phyloP scores from a whole-genome alignment of 257 asterid species.

The Solanum lycopersicoides region DNA sequence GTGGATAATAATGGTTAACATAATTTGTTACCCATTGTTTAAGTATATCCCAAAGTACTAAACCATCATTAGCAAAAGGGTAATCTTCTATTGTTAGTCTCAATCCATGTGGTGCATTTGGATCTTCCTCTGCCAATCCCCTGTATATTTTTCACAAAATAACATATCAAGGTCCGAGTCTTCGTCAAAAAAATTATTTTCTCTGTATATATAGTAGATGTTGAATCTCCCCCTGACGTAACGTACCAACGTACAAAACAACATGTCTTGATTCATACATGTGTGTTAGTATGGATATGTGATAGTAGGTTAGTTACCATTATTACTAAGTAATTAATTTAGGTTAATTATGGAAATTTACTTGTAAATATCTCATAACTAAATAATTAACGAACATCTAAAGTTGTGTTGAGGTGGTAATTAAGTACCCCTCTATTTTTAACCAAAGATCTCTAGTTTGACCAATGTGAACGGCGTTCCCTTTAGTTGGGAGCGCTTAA shows the following conservation, averaged over 20 bases:
- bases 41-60: constrained; percentile 60
- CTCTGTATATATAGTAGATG: background rate
- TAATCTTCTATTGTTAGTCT: constrained; percentile 68
- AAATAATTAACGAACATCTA: background rate
- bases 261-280: background rate
- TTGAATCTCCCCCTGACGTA: background rate
- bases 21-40: constrained; percentile 64
- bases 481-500: too few species aligned
- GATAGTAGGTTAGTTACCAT: background rate
- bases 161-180: background rate
- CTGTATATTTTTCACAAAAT: constrained; percentile 11
- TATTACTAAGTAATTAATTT: background rate
- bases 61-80: constrained; percentile 72
- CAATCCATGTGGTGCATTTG: constrained; percentile 53
- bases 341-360: background rate
- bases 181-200: background rate
- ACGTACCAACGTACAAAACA: background rate
- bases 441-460: background rate
- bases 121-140: constrained; percentile 82
- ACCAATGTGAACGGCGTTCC: fast-evolving
- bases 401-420: background rate
- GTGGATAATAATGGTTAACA: constrained; percentile 43
- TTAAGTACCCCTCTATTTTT: background rate
- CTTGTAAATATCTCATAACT: background rate
- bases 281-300: background rate